phyloP scores from a whole-genome alignment of 108 stramenopile species.

The Seminavis robusta region DNA sequence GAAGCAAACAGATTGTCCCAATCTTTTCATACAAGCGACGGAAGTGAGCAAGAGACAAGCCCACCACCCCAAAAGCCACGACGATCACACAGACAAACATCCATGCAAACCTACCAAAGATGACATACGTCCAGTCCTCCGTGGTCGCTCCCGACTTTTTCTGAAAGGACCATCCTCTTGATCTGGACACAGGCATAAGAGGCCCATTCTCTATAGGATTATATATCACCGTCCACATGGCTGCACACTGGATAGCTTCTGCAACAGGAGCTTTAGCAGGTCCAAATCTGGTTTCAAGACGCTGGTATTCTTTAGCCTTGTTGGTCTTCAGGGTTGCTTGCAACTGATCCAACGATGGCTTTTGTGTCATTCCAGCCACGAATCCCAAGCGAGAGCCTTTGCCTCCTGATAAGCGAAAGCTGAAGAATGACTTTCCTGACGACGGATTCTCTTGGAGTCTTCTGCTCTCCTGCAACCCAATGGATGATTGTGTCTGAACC shows the following conservation, averaged over 20 bases:
- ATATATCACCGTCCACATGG: conserved; percentile 10
- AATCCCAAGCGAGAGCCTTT: background rate
- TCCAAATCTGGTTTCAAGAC: background rate
- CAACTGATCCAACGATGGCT: background rate
- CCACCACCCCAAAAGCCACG: background rate
- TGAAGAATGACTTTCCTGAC: background rate
- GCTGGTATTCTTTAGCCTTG: background rate
- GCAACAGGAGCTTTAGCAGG: no score
- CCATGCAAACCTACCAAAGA: conserved; percentile 1
- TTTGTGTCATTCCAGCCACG: no score
- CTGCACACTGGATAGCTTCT: conserved; percentile 4
- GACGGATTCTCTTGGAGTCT: no score
- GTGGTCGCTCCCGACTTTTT: background rate
- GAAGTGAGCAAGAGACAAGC: background rate
- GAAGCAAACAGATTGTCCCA: conserved; percentile 15
- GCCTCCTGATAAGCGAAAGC: background rate
- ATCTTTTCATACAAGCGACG: background rate
- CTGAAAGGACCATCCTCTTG: background rate
- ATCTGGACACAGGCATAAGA: conserved; percentile 3
- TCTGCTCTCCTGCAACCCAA: no score
- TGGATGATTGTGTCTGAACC: background rate
- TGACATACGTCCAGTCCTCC: conserved; percentile 7
- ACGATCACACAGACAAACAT: background rate
- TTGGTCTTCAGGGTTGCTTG: background rate
- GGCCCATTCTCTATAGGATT: conserved; percentile 9